Evolutionary conservation across 441 rosid species (phyloP).

Genomic region (Aquilaria agallochum): DNA sequence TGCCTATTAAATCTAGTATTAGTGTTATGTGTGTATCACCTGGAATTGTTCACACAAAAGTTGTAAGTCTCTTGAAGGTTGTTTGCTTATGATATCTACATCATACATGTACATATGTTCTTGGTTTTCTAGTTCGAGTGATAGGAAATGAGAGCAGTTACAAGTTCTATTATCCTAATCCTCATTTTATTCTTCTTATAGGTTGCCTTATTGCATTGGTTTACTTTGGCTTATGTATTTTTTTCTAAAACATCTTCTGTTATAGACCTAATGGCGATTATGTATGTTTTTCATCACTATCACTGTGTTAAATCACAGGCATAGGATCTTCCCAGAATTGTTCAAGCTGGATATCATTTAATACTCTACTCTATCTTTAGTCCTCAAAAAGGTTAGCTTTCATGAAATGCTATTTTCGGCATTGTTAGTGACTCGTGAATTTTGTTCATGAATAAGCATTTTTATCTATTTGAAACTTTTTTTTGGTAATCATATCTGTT

Average conservation of each 20-base stretch:
- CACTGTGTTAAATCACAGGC: constrained; percentile 50
- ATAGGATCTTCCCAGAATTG: constrained; percentile 79
- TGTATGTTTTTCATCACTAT: background rate
- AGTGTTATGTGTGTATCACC: constrained; percentile 83
- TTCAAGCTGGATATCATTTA: constrained; percentile 75
- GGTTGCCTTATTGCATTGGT: background rate
- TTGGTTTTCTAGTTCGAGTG: too few relatives aligned
- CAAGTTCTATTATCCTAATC: too few relatives aligned
- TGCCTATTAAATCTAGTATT: constrained; percentile 92
- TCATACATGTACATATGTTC: too few relatives aligned
- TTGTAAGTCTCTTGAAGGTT: constrained; percentile 54
- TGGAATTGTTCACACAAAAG: constrained; percentile 88
- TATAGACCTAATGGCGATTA: background rate
- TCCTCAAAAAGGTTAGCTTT: constrained; percentile 74
- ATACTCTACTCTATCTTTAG: constrained; percentile 87
- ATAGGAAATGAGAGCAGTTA: too few relatives aligned
- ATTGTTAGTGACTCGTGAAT: too few relatives aligned
- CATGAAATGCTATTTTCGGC: background rate
- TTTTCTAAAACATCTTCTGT: background rate
- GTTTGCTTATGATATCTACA: too few relatives aligned
- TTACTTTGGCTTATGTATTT: constrained; percentile 2
- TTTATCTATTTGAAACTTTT: too few relatives aligned
- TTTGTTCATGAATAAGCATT: too few relatives aligned
- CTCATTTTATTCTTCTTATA: background rate
- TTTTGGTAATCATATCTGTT: too few relatives aligned